These are phyloP conservation scores for Trifolium fragiferum DNA, from an alignment of 306 rosid genomes.

Conservation along the genomic window DNA sequence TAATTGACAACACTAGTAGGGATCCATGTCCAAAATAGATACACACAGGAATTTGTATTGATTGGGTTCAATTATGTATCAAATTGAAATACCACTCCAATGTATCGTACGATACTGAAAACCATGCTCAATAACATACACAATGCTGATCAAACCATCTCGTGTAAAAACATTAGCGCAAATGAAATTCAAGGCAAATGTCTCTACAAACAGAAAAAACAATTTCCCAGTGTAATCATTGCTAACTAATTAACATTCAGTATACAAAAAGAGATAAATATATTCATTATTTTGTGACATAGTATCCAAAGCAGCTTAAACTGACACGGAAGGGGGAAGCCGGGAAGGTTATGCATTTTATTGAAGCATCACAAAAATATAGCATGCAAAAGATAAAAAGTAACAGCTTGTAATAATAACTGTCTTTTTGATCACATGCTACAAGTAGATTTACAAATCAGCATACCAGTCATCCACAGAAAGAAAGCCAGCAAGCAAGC, in stretches of 20 bases:
- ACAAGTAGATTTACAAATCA: conserved; percentile 32
- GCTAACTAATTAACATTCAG: conserved; percentile 9
- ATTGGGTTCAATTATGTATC: conserved; percentile 2
- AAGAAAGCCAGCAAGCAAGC: conserved; percentile 92
- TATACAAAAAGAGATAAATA: conserved; percentile 9
- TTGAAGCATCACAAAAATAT: neutral
- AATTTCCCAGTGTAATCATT: conserved; percentile 5
- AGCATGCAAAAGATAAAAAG: conserved; percentile 7
- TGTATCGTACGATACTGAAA: neutral
- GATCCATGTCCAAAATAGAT: neutral
- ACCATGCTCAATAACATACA: conserved; percentile 4
- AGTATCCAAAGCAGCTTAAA: conserved; percentile 25
- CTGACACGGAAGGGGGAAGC: neutral
- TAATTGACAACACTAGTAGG: neutral
- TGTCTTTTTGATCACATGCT: conserved; percentile 2
- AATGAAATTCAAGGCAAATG: conserved; percentile 22
- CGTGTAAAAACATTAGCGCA: conserved; percentile 1
- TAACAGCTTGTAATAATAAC: conserved; percentile 7
- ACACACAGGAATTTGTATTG: neutral
- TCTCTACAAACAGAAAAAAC: conserved; percentile 1
- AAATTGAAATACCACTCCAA: neutral
- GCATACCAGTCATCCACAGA: conserved; percentile 88
- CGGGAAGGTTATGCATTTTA: neutral
- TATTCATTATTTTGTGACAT: conserved; percentile 1
- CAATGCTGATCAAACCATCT: conserved; percentile 3